These are phyloP conservation scores for Rachicladosporium sp. DNA, from an alignment of 2,329 filamentous ascomycete genomes.

Conservation along the genomic window DNA sequence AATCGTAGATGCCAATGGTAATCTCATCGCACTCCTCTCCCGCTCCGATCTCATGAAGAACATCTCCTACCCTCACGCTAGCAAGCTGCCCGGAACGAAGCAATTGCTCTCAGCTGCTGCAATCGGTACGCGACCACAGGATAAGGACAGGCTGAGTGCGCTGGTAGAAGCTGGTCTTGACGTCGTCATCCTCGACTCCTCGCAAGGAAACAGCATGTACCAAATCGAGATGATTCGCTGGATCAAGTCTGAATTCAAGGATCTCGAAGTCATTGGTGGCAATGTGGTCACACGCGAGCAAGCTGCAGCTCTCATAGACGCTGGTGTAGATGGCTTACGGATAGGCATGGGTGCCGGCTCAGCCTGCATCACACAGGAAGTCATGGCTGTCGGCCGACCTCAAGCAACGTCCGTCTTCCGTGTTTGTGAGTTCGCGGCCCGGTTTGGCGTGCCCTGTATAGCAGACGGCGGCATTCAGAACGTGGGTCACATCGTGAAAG, in stretches of 20 bases:
- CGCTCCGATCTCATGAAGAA: slow-evolving; percentile 98
- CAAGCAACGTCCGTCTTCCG: slow-evolving; percentile 89
- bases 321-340: slow-evolving; percentile 87
- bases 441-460: slow-evolving; percentile 94
- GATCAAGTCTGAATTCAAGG: slow-evolving; percentile 76
- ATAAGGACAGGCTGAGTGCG: slow-evolving; percentile 73
- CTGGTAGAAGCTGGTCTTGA: slow-evolving; percentile 92
- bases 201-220: slow-evolving; percentile 97
- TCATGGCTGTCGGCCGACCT: slow-evolving; percentile 96
- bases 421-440: slow-evolving; percentile 77
- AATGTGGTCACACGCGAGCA: slow-evolving; percentile 98
- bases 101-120: slow-evolving; percentile 92
- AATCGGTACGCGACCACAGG: slow-evolving; percentile 87
- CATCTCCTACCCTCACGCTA: slow-evolving; percentile 88
- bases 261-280: slow-evolving; percentile 88
- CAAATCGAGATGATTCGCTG: slow-evolving; percentile 98
- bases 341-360: slow-evolving; percentile 98
- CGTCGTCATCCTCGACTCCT: slow-evolving; percentile 89
- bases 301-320: slow-evolving; percentile 80
- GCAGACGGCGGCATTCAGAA: slow-evolving; percentile 97
- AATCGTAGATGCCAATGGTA: slow-evolving; percentile 37
- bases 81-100: slow-evolving; percentile 92
- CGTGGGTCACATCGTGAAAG: slow-evolving; percentile 97
- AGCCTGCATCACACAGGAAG: slow-evolving; percentile 97
- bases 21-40: slow-evolving; percentile 69